Evolutionary conservation across 1,284 basidiomycete genomes (phyloP).

Genomic region (Ustilago vetiveriae): DNA sequence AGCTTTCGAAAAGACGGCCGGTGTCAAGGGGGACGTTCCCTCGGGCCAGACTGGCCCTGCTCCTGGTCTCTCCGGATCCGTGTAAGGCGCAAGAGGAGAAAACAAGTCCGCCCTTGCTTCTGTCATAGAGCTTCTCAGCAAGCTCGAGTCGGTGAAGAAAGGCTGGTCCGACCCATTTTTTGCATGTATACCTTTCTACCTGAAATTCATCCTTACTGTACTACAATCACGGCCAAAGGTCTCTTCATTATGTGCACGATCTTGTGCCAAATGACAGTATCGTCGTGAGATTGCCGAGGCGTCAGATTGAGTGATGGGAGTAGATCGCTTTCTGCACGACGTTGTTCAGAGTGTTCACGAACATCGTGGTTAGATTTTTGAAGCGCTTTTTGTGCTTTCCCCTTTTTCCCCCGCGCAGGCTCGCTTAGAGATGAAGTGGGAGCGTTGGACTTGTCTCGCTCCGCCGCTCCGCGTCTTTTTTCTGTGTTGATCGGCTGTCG

Average conservation of each 20-base stretch:
- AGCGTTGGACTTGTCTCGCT: too few species aligned
- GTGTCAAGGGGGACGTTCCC: slow-evolving; percentile 40
- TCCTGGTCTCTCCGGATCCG: slow-evolving; percentile 52
- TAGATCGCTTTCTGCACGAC: too few species aligned
- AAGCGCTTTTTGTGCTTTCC: too few species aligned
- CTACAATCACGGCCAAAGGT: background rate
- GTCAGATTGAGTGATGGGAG: too few species aligned
- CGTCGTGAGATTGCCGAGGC: too few species aligned
- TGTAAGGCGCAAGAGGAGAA: slow-evolving; percentile 9
- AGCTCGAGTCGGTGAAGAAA: slow-evolving; percentile 1
- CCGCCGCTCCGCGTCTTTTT: too few species aligned
- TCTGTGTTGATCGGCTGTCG: too few species aligned
- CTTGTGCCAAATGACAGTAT: too few species aligned
- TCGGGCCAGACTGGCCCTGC: slow-evolving; percentile 46
- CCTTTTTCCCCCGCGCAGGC: too few species aligned
- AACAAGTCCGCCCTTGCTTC: too few species aligned
- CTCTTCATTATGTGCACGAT: too few species aligned
- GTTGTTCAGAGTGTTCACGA: background rate
- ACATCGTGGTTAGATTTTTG: background rate
- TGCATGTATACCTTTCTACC: slow-evolving; percentile 7
- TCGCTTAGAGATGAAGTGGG: too few species aligned
- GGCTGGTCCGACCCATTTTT: background rate
- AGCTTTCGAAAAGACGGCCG: slow-evolving; percentile 69
- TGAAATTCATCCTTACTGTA: background rate
- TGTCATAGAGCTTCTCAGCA: slow-evolving; percentile 15